Evolutionary conservation across 192 early-diverging fungal genomes (phyloP), one percentile per base, ranked within the genome.

Genomic region (Umbelopsis sp.): DNA sequence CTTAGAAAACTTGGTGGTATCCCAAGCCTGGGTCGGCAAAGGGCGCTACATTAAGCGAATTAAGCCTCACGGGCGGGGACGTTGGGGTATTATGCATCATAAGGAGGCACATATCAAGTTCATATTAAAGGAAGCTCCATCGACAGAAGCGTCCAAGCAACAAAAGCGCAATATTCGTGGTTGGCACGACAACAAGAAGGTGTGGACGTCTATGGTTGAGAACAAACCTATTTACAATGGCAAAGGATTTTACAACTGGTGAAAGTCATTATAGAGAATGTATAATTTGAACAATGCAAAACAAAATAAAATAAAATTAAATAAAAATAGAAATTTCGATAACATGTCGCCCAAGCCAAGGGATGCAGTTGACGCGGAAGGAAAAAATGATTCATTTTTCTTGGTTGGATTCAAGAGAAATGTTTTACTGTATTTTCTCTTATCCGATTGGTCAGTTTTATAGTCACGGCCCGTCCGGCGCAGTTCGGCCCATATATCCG

Each of bases 1-100:
- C 12, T 90, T 94, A 88, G 81, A 91, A 45, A 77, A 86, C 3
- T 77, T 87, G 32, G 77, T 93, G 52, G 78, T 86, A 84, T 87
- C 89, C 67, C 86, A 90, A 75, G 91, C 91, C 3, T 94, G 92
- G 81, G 93, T 96, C 24, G 97, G 97, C 4, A 96, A 96, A 78
- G 95, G 94, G 4, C 65, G 76, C 34, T 95, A 87, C 72, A 73
- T 87, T 8, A 91, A 90, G 73, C 83, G 93, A n/a, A 67, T 94
- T 32, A 88, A 91, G 72, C 84, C 85, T 59, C 91, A 93, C 72
- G 95, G 89, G 1, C 78, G 94, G 29, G 95, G 95, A 12, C 78
- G 94, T 45, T 86, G 89, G 54, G 94, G 93, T 45, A 78, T 90
- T 12, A 91, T 94, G 80, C 85, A 91, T 74, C 86, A 86, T 31